These are phyloP conservation scores for Pinus albicaulis DNA, from an alignment of 75 land plant genomes.

Conservation along the genomic window DNA sequence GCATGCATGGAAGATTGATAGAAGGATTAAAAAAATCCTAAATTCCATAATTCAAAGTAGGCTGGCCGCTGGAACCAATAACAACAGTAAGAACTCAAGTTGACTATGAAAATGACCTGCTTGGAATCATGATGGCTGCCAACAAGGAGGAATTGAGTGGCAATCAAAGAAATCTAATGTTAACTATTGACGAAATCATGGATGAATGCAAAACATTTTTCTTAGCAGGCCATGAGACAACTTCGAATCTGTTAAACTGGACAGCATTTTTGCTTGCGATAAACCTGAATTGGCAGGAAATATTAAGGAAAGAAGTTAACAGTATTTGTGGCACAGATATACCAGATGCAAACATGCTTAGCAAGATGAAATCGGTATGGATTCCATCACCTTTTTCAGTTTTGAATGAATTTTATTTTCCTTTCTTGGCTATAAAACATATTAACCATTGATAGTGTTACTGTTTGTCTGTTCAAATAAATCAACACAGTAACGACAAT, in stretches of 20 bases:
- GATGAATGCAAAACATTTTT: slow-evolving; percentile 74
- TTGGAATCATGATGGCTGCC: slow-evolving; percentile 39
- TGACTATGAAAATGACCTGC: slow-evolving; percentile 24
- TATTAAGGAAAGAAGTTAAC: slow-evolving; percentile 22
- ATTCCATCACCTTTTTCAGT: background rate
- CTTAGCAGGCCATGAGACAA: slow-evolving; percentile 72
- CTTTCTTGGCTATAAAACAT: too few species aligned
- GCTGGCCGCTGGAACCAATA: slow-evolving; percentile 1
- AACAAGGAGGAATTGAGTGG: background rate
- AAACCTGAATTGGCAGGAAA: slow-evolving; percentile 28
- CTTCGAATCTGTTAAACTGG: slow-evolving; percentile 37
- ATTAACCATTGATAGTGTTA: too few species aligned
- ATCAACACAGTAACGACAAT: too few species aligned
- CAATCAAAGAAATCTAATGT: slow-evolving; percentile 15
- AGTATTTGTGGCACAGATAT: slow-evolving; percentile 7
- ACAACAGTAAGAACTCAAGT: slow-evolving; percentile 11
- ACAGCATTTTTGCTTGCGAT: slow-evolving; percentile 26
- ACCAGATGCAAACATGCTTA: slow-evolving; percentile 19
- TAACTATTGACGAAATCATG: slow-evolving; percentile 48
- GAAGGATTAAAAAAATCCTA: slow-evolving; percentile 30
- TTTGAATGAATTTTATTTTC: too few species aligned
- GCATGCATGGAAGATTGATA: slow-evolving; percentile 41
- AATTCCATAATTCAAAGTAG: slow-evolving; percentile 29
- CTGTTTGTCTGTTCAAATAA: too few species aligned
- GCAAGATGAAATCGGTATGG: slow-evolving; percentile 22